Base-by-base conservation (phyloP, 2,329 filamentous ascomycete genomes). In the Phialemonium atrogriseum region DNA sequence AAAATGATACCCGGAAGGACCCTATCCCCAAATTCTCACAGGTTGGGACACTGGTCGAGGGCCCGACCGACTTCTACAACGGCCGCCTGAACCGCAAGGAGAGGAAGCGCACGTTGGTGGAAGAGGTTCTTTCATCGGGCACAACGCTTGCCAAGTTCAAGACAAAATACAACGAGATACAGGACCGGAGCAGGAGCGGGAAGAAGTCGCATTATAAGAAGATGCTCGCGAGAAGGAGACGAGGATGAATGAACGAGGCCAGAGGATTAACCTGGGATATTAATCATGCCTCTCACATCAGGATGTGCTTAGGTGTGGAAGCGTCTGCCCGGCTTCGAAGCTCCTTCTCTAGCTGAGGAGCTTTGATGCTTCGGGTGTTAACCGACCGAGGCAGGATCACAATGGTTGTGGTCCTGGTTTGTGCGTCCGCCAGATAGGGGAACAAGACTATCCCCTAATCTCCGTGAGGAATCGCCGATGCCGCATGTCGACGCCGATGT, bases 181-280 rank as follows among this genome's bases (percentile, higher is more conserved):
- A 95, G 54, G 68, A 68, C 30, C 70, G 71, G 39, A 96, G 94
- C 60, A 75, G 72, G 15, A 94, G 84, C 47, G 91, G 91, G 32
- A 93, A 86, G 64, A 95, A 89, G 60, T 78, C 73, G 1, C 82
- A 84, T 48, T 96, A 95, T 66, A 89, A 89, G 52, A 80, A 79
- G 34, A 57, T 94, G 43, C 75, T 83, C 51, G 53, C 60, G n/a
- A 42, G 43, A 9, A 42, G 53, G 5, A 45, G 47, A 14, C 49
- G 42, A 15, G 37, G 35, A 31, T 42, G 33, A 40, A 12, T 3
- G 27, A 10, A 19, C 23, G 2, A 33, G 10, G 14, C 19, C 25
- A 12, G 4, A 30, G 14, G 23, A 32, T 12, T 19, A 20, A 13
- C 15, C n/a, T n/a, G n/a, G n/a, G n/a, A n/a, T n/a, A n/a, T n/a